Evolutionary conservation across 2,329 filamentous ascomycete species (phyloP), one percentile per base, ranked within the genome.

Genomic region (Emergomyces orientalis): DNA sequence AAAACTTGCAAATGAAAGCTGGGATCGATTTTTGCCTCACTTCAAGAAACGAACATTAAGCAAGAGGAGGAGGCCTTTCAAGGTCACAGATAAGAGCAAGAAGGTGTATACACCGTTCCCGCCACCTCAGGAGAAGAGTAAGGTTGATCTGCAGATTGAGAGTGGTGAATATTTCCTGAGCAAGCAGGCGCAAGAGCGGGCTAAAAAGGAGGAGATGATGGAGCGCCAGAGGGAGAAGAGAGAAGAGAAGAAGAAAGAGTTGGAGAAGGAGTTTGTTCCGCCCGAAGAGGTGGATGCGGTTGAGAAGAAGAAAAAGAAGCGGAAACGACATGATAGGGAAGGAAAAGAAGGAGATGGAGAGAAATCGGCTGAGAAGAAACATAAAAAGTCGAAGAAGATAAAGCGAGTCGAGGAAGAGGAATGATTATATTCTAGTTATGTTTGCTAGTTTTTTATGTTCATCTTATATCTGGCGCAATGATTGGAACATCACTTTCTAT

Each of bases 21-120:
- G 93, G 93, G 91, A 96, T 71, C 86, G 93, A 22, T 99, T 97
- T 80, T 81, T 99, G 60, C 94, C 94, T 59, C 91, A 99, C 75
- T 97, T 97, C 82, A 96, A 96, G 84, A 96, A 90, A 81, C 87
- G 90, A 72, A 93, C 88, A 62, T 83, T 97, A 67, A 91, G 86
- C 79, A 92, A 91, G 80, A 84, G 94, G 68, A 85, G 86, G 68
- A 86, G 87, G 69, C 95, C 94, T 0, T 85, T 85, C 81, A 91
- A 90, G 72, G 87, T 99, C 73, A 91, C 85, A 61, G 92, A 99
- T 81, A 99, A 99, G 84, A 78, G 81, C 73, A 96, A 93, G 84
- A 97, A 96, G 84, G 78, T 82, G 14, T 99, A 97, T 81, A 99
- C 95, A 67, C 93, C 94, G 11, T 99, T 99, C 86, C 94, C 94